Conservation (phyloP, 768 basidiomycete genomes). For the Lactarius akahatsu region DNA sequence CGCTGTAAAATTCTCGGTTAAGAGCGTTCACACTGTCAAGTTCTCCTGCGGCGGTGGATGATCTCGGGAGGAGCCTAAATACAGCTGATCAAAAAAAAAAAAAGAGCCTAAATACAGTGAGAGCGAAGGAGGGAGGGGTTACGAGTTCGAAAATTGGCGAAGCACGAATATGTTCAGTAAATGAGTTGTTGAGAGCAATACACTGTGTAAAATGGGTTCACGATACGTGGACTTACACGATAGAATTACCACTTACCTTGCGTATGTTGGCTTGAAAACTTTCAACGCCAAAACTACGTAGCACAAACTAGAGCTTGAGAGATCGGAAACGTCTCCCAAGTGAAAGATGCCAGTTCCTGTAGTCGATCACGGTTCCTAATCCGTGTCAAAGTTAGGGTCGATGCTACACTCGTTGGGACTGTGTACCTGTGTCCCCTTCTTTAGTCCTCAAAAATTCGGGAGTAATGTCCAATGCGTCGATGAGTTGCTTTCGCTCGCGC, state of each 20-base stretch:
- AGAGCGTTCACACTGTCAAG: conserved; percentile 51
- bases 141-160: conserved; percentile 62
- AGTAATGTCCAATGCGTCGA: conserved; percentile 81
- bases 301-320: conserved; percentile 89
- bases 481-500: conserved; percentile 66
- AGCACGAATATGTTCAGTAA: conserved; percentile 52
- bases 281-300: conserved; percentile 75
- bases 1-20: conserved; percentile 61
- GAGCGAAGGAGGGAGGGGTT: conserved; percentile 65
- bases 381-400: background rate
- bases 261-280: conserved; percentile 81
- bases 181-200: conserved; percentile 57
- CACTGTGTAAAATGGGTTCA: conserved; percentile 43
- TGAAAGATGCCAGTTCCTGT: conserved; percentile 80
- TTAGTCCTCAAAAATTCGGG: conserved; percentile 80
- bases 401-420: background rate
- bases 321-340: conserved; percentile 90
- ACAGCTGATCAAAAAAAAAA: no score
- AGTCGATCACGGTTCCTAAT: conserved; percentile 78
- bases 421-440: conserved; percentile 69
- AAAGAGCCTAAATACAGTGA: conserved; percentile 84
- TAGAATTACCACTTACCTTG: conserved; percentile 42
- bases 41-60: conserved; percentile 26
- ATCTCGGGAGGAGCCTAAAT: conserved; percentile 52
- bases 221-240: background rate